Percentiles rank a stretch among this genome's conserved stretches.
These are phyloP conservation scores for Cryptosporidium canis DNA, from an alignment of 169 alveolate genomes.

Conservation along the genomic window DNA sequence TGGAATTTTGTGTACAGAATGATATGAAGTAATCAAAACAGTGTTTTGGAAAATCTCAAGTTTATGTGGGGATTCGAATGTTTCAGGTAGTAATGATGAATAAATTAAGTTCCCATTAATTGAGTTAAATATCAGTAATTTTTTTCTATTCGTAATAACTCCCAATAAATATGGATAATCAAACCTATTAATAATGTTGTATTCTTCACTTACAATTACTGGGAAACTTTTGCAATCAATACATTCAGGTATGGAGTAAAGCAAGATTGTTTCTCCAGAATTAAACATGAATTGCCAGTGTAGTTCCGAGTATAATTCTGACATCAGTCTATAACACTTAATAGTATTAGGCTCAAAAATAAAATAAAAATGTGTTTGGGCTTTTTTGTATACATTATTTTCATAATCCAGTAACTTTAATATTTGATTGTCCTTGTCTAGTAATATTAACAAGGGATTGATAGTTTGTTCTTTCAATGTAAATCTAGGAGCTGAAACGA, in stretches of 20 bases:
- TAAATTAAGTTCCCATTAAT: conserved; percentile 41
- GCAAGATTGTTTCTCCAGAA: conserved; percentile 3
- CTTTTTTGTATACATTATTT: background rate
- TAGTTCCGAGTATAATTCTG: background rate
- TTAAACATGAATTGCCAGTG: conserved; percentile 27
- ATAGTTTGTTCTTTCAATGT: background rate
- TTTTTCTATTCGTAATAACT: conserved; percentile 10
- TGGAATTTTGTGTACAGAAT: conserved; percentile 7
- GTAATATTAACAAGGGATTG: conserved; percentile 8
- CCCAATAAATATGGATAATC: conserved; percentile 29
- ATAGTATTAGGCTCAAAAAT: background rate
- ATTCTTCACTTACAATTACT: conserved; percentile 27
- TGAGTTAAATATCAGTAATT: conserved; percentile 20
- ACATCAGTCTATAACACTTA: conserved; percentile 2
- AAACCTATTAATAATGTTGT: conserved; percentile 31
- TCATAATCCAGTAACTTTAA: conserved; percentile 15
- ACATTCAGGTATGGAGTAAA: conserved; percentile 21
- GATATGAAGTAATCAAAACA: conserved; percentile 35
- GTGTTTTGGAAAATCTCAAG: conserved; percentile 19
- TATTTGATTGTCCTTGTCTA: background rate
- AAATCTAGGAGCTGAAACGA: background rate
- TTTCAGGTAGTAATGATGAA: conserved; percentile 37
- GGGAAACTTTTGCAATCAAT: conserved; percentile 20
- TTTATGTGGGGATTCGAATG: conserved; percentile 35
- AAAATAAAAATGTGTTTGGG: background rate